Evolutionary conservation across 1,284 basidiomycete genomes (phyloP).

Genomic region (Ganoderma multipileum): DNA sequence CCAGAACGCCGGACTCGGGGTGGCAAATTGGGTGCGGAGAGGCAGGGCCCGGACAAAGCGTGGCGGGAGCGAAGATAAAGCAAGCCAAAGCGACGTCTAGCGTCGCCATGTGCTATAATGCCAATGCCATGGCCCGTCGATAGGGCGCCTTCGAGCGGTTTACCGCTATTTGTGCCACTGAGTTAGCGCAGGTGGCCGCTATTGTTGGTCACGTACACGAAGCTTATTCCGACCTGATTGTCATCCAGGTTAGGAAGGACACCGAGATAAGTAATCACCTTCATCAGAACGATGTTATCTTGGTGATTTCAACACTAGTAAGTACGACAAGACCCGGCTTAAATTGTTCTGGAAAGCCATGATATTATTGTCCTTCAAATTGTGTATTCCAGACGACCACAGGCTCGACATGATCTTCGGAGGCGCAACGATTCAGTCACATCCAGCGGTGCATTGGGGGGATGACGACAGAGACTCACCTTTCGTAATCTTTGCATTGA

Average conservation of each 20-base stretch:
- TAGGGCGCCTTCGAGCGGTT: not conserved
- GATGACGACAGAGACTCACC: too few species aligned
- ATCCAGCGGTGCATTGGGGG: too few species aligned
- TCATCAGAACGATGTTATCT: not conserved
- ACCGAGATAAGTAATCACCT: not conserved
- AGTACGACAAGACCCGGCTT: too few species aligned
- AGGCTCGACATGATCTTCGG: too few species aligned
- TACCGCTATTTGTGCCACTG: not conserved
- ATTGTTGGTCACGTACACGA: not conserved
- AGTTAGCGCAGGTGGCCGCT: not conserved
- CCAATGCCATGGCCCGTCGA: not conserved
- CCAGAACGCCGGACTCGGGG: not conserved
- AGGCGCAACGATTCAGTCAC: too few species aligned
- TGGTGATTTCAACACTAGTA: not conserved
- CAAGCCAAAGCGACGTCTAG: not conserved
- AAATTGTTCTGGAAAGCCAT: too few species aligned
- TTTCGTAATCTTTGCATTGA: too few species aligned
- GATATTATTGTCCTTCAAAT: too few species aligned
- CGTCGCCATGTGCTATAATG: not conserved
- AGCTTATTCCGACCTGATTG: not conserved
- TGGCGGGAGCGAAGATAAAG: not conserved
- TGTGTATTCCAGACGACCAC: too few species aligned
- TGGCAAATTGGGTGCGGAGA: not conserved
- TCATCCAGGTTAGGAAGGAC: not conserved
- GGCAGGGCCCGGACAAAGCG: not conserved